Evolutionary conservation across 2,329 filamentous ascomycete genomes (phyloP).

Genomic region (Emydomyces testavorans): DNA sequence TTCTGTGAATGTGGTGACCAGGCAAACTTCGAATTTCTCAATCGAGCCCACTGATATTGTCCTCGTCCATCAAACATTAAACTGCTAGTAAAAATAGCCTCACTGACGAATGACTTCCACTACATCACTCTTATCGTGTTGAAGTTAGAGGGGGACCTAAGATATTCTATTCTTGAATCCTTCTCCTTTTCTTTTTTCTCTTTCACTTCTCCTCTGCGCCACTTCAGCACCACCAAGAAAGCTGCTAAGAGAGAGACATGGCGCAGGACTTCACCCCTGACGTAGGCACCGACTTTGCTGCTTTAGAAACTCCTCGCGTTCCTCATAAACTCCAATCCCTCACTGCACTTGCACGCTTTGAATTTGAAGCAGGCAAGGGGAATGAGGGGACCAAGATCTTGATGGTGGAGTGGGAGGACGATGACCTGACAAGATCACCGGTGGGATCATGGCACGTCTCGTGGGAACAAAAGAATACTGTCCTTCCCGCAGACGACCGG

Average conservation of each 20-base stretch:
- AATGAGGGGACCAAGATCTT: conserved; percentile 82
- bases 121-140: neutral
- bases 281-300: conserved; percentile 16
- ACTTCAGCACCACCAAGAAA: neutral
- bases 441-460: conserved; percentile 60
- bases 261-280: conserved; percentile 14
- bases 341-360: conserved; percentile 67
- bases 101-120: neutral
- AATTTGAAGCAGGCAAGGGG: conserved; percentile 65
- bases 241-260: conserved; percentile 10
- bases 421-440: conserved; percentile 38
- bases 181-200: neutral
- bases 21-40: conserved; percentile 7
- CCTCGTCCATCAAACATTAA: neutral
- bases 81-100: neutral
- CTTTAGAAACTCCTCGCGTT: conserved; percentile 25
- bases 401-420: conserved; percentile 82
- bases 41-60: neutral
- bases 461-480: conserved; percentile 69
- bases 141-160: too few relatives aligned
- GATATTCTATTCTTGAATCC: too few relatives aligned
- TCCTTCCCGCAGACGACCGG: conserved; percentile 54
- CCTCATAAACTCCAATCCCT: conserved; percentile 28
- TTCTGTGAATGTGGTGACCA: neutral
- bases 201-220: neutral